phyloP scores from a whole-genome alignment of 2,329 filamentous ascomycete genomes.

The Plectosphaerella cucumerina region DNA sequence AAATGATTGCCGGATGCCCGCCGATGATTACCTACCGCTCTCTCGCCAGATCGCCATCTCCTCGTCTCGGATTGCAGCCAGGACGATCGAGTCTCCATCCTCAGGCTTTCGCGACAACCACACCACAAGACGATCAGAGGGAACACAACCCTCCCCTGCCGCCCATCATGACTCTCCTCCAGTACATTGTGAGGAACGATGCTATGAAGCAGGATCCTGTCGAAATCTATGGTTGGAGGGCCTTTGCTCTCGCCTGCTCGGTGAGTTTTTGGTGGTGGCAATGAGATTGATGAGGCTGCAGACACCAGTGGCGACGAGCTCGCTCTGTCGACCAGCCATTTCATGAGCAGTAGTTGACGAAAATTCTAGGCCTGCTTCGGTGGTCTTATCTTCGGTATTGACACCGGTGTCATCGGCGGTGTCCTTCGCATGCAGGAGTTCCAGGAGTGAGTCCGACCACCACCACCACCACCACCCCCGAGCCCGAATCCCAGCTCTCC shows the following conservation, averaged over 20 bases:
- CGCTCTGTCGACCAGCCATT: conserved; percentile 13
- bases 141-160: neutral
- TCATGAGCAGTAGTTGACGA: neutral
- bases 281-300: conserved; percentile 22
- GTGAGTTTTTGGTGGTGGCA: conserved; percentile 7
- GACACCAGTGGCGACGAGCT: conserved; percentile 25
- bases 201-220: conserved; percentile 11
- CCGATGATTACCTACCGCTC: neutral
- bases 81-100: neutral
- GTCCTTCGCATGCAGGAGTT: conserved; percentile 19
- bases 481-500: neutral
- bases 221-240: conserved; percentile 12
- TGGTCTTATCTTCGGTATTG: conserved; percentile 16
- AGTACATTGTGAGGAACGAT: conserved; percentile 12
- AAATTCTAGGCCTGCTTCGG: conserved; percentile 7
- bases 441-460: conserved; percentile 3
- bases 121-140: neutral
- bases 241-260: conserved; percentile 10
- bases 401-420: conserved; percentile 21
- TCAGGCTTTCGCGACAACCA: neutral
- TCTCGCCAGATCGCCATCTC: neutral
- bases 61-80: neutral
- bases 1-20: neutral
- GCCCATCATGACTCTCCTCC: conserved; percentile 5
- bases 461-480: neutral